A percentile compares a stretch with the other conserved stretches of the same genome.
Evolutionary conservation across 257 asterid species (phyloP).

Genomic region (Eucommia ulmoides): DNA sequence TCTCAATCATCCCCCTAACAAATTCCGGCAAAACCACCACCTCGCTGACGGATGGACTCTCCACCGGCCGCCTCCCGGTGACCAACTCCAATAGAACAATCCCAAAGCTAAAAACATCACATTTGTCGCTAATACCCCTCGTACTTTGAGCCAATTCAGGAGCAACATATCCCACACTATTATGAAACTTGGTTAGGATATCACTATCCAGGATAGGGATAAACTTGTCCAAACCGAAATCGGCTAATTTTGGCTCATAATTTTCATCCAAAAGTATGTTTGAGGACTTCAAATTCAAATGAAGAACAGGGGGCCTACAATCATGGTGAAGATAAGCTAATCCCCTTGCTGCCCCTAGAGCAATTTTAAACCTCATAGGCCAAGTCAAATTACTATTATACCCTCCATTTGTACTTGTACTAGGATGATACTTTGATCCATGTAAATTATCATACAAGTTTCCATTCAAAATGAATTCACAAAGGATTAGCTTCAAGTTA

Average conservation of each 20-base stretch:
- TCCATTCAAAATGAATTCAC: slow-evolving; percentile 58
- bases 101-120: slow-evolving; percentile 79
- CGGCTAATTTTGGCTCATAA: slow-evolving; percentile 50
- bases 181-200: slow-evolving; percentile 55
- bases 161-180: slow-evolving; percentile 82
- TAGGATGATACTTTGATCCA: slow-evolving; percentile 46
- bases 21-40: slow-evolving; percentile 68
- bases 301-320: slow-evolving; percentile 77
- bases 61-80: slow-evolving; percentile 85
- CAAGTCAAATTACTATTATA: slow-evolving; percentile 62
- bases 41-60: slow-evolving; percentile 39
- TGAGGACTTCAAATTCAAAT: slow-evolving; percentile 70
- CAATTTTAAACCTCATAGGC: slow-evolving; percentile 67
- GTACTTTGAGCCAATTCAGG: slow-evolving; percentile 83
- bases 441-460: slow-evolving; percentile 70
- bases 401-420: slow-evolving; percentile 57
- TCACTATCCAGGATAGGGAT: slow-evolving; percentile 45
- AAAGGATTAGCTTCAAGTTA: slow-evolving; percentile 58
- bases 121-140: slow-evolving; percentile 53
- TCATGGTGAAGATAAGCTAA: slow-evolving; percentile 87
- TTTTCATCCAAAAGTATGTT: slow-evolving; percentile 57
- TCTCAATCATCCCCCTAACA: slow-evolving; percentile 56
- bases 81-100: slow-evolving; percentile 72
- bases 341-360: slow-evolving; percentile 72
- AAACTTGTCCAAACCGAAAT: slow-evolving; percentile 61